Conservation (phyloP, 257 asterid genomes). For the Lycium barbarum region DNA sequence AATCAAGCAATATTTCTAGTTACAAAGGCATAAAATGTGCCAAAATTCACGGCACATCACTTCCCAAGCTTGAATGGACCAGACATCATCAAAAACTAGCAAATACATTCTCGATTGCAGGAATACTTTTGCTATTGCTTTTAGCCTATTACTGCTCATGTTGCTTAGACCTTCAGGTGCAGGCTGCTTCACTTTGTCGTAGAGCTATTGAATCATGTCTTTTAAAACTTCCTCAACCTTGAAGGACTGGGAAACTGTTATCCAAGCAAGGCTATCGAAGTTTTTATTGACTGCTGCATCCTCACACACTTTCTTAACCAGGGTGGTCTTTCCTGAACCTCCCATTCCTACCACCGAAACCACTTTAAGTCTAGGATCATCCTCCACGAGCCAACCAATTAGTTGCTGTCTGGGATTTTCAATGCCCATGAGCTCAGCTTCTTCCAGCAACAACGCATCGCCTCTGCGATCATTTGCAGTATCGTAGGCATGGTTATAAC, state of each 20-base stretch:
- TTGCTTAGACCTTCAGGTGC: constrained; percentile 29
- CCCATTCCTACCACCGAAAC: constrained; percentile 50
- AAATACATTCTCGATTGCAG: too few relatives aligned
- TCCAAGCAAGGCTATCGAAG: constrained; percentile 44
- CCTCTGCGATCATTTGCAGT: constrained; percentile 36
- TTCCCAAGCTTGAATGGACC: constrained; percentile 44
- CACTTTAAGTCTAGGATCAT: constrained; percentile 33
- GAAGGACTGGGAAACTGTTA: constrained; percentile 44
- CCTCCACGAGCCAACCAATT: constrained; percentile 28
- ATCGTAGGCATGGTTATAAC: constrained; percentile 10
- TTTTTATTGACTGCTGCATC: constrained; percentile 36
- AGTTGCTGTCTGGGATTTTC: constrained; percentile 40
- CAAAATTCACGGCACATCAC: too few relatives aligned
- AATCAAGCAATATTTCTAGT: too few relatives aligned
- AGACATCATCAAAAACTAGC: constrained; percentile 46
- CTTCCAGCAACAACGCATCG: constrained; percentile 41
- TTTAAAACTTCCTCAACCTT: constrained; percentile 34
- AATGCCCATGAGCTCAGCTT: constrained; percentile 46
- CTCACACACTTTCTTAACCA: constrained; percentile 47
- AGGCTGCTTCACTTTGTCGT: constrained; percentile 29
- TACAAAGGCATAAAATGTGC: too few relatives aligned
- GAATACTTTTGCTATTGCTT: constrained; percentile 30
- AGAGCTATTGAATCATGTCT: constrained; percentile 38
- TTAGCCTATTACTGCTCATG: constrained; percentile 24
- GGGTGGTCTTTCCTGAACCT: constrained; percentile 50